Conservation (phyloP, 164 flowering plant species). For the Akebia trifoliata region DNA sequence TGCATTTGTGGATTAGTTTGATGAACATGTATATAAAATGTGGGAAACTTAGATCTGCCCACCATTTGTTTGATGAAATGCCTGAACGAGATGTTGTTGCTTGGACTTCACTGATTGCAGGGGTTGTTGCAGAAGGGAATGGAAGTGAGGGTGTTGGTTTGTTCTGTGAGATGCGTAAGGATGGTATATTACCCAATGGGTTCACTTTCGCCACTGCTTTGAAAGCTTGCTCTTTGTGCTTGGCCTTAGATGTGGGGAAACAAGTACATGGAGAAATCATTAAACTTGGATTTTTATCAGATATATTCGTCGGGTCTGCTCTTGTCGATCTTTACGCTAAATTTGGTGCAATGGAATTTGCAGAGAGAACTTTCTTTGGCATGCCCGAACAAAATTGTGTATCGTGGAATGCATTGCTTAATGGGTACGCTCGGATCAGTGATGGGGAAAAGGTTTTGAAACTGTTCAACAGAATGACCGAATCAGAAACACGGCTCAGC, state of each 20-base stretch:
- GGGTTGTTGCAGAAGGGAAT: conserved; percentile 34
- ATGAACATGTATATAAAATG: conserved; percentile 38
- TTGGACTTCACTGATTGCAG: too few species aligned
- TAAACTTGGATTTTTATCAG: conserved; percentile 29
- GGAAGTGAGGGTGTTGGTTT: conserved; percentile 23
- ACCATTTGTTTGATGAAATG: too few species aligned
- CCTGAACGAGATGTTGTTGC: too few species aligned
- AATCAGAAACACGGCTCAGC: conserved; percentile 28
- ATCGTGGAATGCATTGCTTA: conserved; percentile 46
- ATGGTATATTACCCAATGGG: conserved; percentile 37
- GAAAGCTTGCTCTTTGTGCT: conserved; percentile 42
- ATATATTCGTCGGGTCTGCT: too few species aligned
- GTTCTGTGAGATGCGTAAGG: conserved; percentile 33
- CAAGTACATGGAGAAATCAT: conserved; percentile 42
- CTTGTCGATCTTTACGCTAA: too few species aligned
- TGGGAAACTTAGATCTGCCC: too few species aligned
- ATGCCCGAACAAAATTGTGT: conserved; percentile 36
- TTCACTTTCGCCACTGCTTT: conserved; percentile 36
- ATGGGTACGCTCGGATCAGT: conserved; percentile 40
- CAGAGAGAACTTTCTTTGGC: conserved; percentile 25
- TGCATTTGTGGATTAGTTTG: conserved; percentile 41
- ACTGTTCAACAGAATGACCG: conserved; percentile 30
- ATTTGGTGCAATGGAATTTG: conserved; percentile 35
- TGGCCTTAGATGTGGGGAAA: conserved; percentile 30
- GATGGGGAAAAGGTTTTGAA: conserved; percentile 24